phyloP scores from a whole-genome alignment of 352 stramenopile genomes.

The Pythium rhizo-oryzae region DNA sequence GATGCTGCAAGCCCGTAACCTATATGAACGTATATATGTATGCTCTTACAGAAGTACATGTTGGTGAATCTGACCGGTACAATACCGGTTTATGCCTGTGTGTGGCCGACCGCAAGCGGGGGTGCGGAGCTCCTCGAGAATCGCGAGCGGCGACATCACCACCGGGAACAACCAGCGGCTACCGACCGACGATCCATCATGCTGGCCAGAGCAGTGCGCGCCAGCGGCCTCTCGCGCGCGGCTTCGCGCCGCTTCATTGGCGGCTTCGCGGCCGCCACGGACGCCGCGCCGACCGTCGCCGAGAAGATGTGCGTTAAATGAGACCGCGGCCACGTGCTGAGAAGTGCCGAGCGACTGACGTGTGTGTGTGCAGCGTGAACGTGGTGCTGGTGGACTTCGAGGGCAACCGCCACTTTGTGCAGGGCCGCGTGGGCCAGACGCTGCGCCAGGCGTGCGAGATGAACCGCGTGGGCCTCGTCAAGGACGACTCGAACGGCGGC shows the following conservation, averaged over 20 bases:
- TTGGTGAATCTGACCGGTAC: background rate
- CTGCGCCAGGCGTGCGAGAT: constrained; percentile 84
- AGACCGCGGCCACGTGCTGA: background rate
- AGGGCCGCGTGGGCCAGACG: constrained; percentile 82
- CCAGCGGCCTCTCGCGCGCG: constrained; percentile 28
- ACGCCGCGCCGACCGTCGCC: constrained; percentile 32
- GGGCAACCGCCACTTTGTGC: constrained; percentile 84
- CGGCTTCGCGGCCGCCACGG: constrained; percentile 29
- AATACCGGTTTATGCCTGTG: constrained; percentile 17
- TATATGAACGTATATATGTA: constrained; percentile 23
- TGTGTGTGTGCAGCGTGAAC: constrained; percentile 56
- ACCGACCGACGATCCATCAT: constrained; percentile 8
- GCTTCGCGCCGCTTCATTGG: constrained; percentile 35
- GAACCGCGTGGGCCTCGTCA: constrained; percentile 70
- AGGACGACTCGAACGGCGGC: constrained; percentile 87
- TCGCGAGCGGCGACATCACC: constrained; percentile 15
- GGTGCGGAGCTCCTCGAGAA: background rate
- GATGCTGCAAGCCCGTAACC: background rate
- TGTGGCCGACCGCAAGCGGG: constrained; percentile 21
- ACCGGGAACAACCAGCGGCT: constrained; percentile 12
- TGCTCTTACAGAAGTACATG: background rate
- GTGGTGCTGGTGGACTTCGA: constrained; percentile 88
- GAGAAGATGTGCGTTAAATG: constrained; percentile 39
- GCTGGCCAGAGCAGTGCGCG: constrained; percentile 35
- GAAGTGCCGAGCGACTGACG: background rate